These are phyloP conservation scores for Berberis thunbergii DNA, from an alignment of 164 flowering plant genomes.

Conservation along the genomic window DNA sequence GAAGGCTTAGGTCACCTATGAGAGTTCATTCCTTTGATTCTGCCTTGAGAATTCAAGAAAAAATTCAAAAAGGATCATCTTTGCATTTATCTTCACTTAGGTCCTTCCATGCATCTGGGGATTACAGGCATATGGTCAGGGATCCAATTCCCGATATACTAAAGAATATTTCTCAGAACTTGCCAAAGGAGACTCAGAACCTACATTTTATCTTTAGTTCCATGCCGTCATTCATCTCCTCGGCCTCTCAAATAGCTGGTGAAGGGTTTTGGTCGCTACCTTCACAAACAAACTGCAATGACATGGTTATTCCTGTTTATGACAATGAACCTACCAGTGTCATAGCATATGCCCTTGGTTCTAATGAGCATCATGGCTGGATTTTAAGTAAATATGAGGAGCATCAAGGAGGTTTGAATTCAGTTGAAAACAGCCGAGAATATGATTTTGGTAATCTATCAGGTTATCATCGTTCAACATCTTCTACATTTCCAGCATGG, in stretches of 20 bases:
- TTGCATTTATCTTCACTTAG: slow-evolving; percentile 49
- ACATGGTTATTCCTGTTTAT: slow-evolving; percentile 75
- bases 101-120: slow-evolving; percentile 89
- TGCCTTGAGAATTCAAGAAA: slow-evolving; percentile 60
- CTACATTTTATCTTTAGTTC: slow-evolving; percentile 27
- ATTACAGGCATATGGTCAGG: slow-evolving; percentile 57
- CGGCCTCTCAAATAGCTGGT: slow-evolving; percentile 39
- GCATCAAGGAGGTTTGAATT: slow-evolving; percentile 27
- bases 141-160: slow-evolving; percentile 50
- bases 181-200: slow-evolving; percentile 43
- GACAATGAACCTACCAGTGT: slow-evolving; percentile 90
- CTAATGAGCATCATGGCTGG: slow-evolving; percentile 65
- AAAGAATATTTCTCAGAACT: slow-evolving; percentile 40
- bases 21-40: slow-evolving; percentile 94
- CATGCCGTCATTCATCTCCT: slow-evolving; percentile 46
- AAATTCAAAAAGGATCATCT: slow-evolving; percentile 34
- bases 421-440: slow-evolving; percentile 18
- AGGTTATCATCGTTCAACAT: slow-evolving; percentile 8
- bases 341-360: slow-evolving; percentile 80
- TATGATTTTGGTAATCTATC: slow-evolving; percentile 14
- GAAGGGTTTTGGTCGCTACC: slow-evolving; percentile 68
- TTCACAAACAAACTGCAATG: slow-evolving; percentile 37
- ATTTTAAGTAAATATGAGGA: slow-evolving; percentile 36
- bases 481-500: slow-evolving; percentile 40
- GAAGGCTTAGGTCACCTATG: slow-evolving; percentile 42